These are phyloP conservation scores for Torulaspora microellipsoides DNA, from an alignment of 805 yeast genomes.

Conservation along the genomic window DNA sequence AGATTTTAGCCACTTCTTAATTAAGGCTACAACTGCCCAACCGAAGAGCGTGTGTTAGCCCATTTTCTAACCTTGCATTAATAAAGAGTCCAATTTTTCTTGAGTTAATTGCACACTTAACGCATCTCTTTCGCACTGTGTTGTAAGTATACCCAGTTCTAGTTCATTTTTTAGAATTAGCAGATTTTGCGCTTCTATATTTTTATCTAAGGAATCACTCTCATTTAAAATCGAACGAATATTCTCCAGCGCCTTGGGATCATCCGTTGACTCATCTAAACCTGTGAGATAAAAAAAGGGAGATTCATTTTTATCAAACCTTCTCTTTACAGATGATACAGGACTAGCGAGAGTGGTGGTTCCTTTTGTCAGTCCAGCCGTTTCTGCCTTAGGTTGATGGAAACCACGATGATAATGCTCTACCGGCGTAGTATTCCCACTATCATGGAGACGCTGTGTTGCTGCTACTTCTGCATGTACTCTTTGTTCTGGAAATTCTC, in stretches of 20 bases:
- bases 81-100: slow-evolving; percentile 33
- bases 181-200: slow-evolving; percentile 21
- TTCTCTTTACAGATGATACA: slow-evolving; percentile 1
- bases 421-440: slow-evolving; percentile 11
- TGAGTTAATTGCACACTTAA: slow-evolving; percentile 35
- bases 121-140: slow-evolving; percentile 30
- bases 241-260: slow-evolving; percentile 10
- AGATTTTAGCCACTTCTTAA: background rate
- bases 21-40: no score
- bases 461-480: slow-evolving; percentile 1
- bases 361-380: background rate
- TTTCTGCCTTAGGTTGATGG: background rate
- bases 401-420: slow-evolving; percentile 4
- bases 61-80: slow-evolving; percentile 13
- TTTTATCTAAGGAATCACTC: slow-evolving; percentile 23
- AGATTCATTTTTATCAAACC: slow-evolving; percentile 16
- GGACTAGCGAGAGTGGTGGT: slow-evolving; percentile 1
- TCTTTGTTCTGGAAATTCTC: slow-evolving; percentile 2
- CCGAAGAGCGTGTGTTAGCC: no score
- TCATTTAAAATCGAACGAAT: slow-evolving; percentile 19
- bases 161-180: slow-evolving; percentile 21
- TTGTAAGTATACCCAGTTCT: slow-evolving; percentile 28
- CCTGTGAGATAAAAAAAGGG: slow-evolving; percentile 25
- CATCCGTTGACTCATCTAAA: slow-evolving; percentile 14
- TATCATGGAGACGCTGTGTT: slow-evolving; percentile 5